Conservation (phyloP, 495 filamentous ascomycete species). For the Polyplosphaeria fusca region DNA sequence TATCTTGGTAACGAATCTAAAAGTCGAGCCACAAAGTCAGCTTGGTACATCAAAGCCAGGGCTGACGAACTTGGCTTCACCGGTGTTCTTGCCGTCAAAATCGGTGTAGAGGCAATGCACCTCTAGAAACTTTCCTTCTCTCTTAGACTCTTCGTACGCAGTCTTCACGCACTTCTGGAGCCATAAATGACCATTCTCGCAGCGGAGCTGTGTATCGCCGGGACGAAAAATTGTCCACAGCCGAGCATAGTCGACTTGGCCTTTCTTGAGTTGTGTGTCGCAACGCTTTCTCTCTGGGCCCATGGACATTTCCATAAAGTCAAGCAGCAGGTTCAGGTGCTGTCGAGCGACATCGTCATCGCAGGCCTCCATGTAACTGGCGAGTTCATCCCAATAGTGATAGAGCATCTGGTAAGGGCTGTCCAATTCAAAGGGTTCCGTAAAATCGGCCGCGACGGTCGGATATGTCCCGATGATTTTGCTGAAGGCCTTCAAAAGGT, state of each 20-base stretch:
- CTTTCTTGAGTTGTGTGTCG: conserved; percentile 16
- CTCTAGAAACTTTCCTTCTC: conserved; percentile 30
- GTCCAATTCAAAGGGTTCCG: conserved; percentile 34
- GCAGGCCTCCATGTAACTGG: conserved; percentile 35
- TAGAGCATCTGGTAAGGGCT: conserved; percentile 34
- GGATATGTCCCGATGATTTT: conserved; percentile 45
- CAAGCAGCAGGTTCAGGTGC: conserved; percentile 38
- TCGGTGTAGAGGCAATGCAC: conserved; percentile 26
- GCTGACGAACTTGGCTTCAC: conserved; percentile 20
- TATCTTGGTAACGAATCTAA: conserved; percentile 23
- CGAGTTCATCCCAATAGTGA: conserved; percentile 35
- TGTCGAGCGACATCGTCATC: conserved; percentile 34
- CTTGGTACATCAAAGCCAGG: too few species aligned
- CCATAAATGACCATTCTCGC: conserved; percentile 23
- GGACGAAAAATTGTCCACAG: conserved; percentile 37
- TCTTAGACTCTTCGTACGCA: conserved; percentile 26
- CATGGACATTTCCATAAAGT: conserved; percentile 33
- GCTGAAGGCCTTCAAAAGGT: conserved; percentile 39
- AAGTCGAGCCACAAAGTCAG: too few species aligned
- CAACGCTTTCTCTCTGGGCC: conserved; percentile 19
- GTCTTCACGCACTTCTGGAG: conserved; percentile 22
- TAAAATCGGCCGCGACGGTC: conserved; percentile 40
- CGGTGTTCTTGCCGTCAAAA: conserved; percentile 28
- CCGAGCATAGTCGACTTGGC: conserved; percentile 27
- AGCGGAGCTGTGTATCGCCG: conserved; percentile 17